phyloP scores from a whole-genome alignment of 768 basidiomycete genomes.

The Kwoniella botswanensis region DNA sequence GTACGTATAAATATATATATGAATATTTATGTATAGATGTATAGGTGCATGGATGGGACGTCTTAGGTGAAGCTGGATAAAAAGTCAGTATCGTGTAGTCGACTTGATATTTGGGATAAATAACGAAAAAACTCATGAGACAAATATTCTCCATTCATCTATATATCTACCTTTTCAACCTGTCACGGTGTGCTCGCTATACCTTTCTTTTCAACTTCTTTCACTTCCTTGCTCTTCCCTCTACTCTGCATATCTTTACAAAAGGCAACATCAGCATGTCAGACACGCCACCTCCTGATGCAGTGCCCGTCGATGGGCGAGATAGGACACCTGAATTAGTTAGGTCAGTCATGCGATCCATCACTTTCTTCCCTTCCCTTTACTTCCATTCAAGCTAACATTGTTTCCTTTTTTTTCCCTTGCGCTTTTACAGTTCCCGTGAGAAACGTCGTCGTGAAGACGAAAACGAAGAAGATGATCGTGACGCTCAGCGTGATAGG shows the following conservation, averaged over 20 bases:
- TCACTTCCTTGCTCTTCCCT: neutral
- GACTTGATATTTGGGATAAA: conserved; percentile 7
- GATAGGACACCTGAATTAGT: conserved; percentile 49
- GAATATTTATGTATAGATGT: no score
- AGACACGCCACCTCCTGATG: conserved; percentile 32
- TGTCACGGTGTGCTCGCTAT: neutral
- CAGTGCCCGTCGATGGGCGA: conserved; percentile 23
- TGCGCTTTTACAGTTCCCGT: conserved; percentile 54
- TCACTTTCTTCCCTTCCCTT: neutral
- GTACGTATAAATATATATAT: no score
- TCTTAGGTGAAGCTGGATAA: no score
- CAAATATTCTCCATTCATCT: neutral
- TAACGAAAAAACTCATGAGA: conserved; percentile 2
- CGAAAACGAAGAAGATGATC: conserved; percentile 58
- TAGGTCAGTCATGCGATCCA: conserved; percentile 35
- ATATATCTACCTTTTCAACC: conserved; percentile 1
- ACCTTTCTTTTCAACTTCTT: conserved; percentile 7
- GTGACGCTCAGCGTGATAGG: conserved; percentile 40
- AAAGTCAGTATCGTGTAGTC: no score
- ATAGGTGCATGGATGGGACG: no score
- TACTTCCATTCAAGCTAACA: neutral
- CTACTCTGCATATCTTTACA: neutral
- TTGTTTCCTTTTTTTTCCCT: neutral
- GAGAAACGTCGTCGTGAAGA: conserved; percentile 64
- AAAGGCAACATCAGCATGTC: conserved; percentile 34